phyloP scores from a whole-genome alignment of 208 protist genomes.

The Leishmania amazonensis region DNA sequence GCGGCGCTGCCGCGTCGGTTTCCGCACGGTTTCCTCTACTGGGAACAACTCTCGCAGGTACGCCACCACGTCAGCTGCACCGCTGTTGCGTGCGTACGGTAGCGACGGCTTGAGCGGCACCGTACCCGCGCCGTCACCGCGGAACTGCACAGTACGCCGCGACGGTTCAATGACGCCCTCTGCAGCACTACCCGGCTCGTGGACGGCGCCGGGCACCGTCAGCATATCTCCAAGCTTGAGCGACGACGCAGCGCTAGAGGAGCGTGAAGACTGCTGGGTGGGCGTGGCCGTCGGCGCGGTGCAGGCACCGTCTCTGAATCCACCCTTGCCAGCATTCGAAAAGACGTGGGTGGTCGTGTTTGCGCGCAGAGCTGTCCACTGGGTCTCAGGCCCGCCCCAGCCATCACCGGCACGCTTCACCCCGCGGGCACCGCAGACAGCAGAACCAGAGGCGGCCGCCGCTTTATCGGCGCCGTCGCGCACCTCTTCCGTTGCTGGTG shows the following conservation, averaged over 20 bases:
- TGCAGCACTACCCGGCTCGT: background rate
- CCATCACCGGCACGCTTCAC: background rate
- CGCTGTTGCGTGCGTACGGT: background rate
- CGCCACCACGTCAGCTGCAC: background rate
- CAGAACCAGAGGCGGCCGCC: background rate
- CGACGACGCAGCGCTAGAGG: slow-evolving; percentile 1
- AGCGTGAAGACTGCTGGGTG: background rate
- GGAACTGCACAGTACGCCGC: background rate
- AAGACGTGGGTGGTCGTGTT: background rate
- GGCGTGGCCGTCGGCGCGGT: background rate
- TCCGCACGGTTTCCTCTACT: background rate
- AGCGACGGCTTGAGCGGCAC: no score
- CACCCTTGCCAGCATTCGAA: background rate
- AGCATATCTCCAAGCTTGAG: slow-evolving; percentile 9
- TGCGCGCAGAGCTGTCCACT: background rate
- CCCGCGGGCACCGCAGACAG: background rate
- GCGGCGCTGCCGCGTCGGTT: background rate
- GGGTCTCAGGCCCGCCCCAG: background rate
- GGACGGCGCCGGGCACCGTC: background rate
- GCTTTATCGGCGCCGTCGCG: background rate
- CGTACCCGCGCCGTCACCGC: background rate
- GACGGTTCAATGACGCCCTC: background rate
- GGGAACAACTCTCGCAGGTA: slow-evolving; percentile 9
- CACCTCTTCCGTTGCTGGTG: background rate
- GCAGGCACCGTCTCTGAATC: background rate